Conservation (phyloP, 75 land plant genomes). For the Pinus taeda region DNA sequence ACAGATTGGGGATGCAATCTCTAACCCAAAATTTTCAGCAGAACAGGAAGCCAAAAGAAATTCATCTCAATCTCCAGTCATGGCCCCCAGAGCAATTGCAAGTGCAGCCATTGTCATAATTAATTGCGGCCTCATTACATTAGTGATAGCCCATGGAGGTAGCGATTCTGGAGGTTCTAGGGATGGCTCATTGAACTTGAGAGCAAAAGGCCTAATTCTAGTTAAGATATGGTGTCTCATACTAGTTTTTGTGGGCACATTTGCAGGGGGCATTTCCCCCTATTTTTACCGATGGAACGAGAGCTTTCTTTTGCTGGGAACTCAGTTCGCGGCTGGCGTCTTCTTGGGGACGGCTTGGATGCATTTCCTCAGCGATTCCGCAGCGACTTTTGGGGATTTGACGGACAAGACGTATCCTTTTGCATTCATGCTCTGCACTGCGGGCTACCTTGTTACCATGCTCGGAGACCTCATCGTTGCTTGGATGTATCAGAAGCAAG, state of each 20-base stretch:
- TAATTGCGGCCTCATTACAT: neutral
- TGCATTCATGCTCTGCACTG: conserved; percentile 76
- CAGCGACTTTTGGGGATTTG: conserved; percentile 48
- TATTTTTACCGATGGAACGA: conserved; percentile 79
- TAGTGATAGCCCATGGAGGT: conserved; percentile 19
- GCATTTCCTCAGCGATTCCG: conserved; percentile 75
- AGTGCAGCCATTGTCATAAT: neutral
- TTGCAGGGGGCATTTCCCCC: conserved; percentile 76
- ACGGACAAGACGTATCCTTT: conserved; percentile 63
- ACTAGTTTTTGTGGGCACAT: conserved; percentile 66
- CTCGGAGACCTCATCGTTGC: conserved; percentile 52
- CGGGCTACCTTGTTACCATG: conserved; percentile 75
- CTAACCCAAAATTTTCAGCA: too few species aligned
- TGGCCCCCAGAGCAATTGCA: neutral
- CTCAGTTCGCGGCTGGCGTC: conserved; percentile 92
- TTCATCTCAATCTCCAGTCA: neutral
- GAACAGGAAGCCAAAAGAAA: too few species aligned
- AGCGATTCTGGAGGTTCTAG: conserved; percentile 10
- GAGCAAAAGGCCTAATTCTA: conserved; percentile 47
- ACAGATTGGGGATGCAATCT: too few species aligned
- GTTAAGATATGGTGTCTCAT: conserved; percentile 70
- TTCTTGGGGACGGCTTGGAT: conserved; percentile 75
- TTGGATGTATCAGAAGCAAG: conserved; percentile 23
- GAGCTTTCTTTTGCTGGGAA: conserved; percentile 64
- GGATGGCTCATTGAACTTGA: conserved; percentile 26